phyloP scores from a whole-genome alignment of 2,329 filamentous ascomycete genomes.

The Fusarium brachygibbosum region DNA sequence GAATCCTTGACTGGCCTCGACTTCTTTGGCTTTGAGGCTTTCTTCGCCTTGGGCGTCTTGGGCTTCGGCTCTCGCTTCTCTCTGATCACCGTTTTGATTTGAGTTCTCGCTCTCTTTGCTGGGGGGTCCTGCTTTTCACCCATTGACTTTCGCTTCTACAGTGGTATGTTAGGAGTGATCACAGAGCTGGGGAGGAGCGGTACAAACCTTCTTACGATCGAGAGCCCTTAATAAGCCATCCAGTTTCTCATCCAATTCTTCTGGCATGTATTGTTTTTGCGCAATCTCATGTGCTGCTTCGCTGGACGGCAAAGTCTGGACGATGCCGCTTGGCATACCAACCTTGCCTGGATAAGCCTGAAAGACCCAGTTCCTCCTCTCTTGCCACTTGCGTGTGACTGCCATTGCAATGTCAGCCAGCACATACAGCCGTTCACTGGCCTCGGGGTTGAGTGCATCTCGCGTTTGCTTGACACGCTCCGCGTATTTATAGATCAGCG shows the following conservation, averaged over 20 bases:
- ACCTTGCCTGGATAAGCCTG: conserved; percentile 86
- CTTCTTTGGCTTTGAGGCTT: conserved; percentile 54
- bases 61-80: conserved; percentile 55
- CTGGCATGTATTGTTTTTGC: conserved; percentile 85
- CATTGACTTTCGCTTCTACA: conserved; percentile 69
- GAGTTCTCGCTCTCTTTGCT: conserved; percentile 56
- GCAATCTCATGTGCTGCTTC: conserved; percentile 86
- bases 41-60: conserved; percentile 54
- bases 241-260: conserved; percentile 80
- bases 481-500: conserved; percentile 90
- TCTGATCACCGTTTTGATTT: conserved; percentile 55
- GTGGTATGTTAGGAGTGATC: conserved; percentile 43
- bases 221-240: conserved; percentile 75
- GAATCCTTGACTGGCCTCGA: conserved; percentile 48
- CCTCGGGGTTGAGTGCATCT: conserved; percentile 78
- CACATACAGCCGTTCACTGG: conserved; percentile 83
- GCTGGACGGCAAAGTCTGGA: conserved; percentile 80
- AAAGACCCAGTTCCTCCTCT: conserved; percentile 86
- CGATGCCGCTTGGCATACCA: conserved; percentile 83
- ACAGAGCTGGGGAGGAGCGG: not conserved
- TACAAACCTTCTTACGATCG: conserved; percentile 78
- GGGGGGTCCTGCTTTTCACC: conserved; percentile 64
- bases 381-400: conserved; percentile 86
- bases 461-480: conserved; percentile 92
- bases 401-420: conserved; percentile 89